Percentiles rank a stretch among this genome's conserved stretches.
Conservation (phyloP, 805 yeast species). For the Kluyveromyces nonfermentans region DNA sequence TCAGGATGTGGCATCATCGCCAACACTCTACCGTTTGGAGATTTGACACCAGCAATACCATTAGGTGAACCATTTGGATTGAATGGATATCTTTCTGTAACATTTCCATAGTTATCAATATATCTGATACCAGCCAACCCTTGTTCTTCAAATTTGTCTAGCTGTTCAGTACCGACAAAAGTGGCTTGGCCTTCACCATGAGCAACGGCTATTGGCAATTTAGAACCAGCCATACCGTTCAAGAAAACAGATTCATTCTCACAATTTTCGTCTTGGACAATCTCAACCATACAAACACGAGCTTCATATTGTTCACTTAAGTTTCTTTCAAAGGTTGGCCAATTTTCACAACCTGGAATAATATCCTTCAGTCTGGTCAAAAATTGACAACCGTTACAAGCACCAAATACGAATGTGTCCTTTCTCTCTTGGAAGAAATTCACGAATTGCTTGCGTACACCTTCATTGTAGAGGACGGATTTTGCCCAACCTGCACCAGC, state of each 20-base stretch:
- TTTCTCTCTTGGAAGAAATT: constrained; percentile 76
- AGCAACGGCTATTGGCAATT: constrained; percentile 93
- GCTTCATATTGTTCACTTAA: constrained; percentile 93
- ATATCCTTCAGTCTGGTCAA: constrained; percentile 68
- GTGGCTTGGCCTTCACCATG: constrained; percentile 96
- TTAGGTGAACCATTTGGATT: constrained; percentile 95
- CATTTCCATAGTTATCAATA: constrained; percentile 84
- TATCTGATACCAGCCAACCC: constrained; percentile 63
- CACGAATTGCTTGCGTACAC: constrained; percentile 65
- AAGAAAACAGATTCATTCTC: constrained; percentile 55
- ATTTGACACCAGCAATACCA: constrained; percentile 86
- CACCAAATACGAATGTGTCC: constrained; percentile 95
- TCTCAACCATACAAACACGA: constrained; percentile 81
- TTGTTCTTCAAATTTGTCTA: constrained; percentile 39
- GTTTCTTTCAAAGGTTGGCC: constrained; percentile 95
- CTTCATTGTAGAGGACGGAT: constrained; percentile 77
- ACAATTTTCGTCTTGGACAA: constrained; percentile 45
- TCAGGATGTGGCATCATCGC: constrained; percentile 99
- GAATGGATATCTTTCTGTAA: constrained; percentile 77
- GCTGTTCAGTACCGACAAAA: constrained; percentile 41
- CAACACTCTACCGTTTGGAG: constrained; percentile 88
- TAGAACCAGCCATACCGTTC: constrained; percentile 86
- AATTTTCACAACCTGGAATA: constrained; percentile 81
- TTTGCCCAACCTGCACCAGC: constrained; percentile 99
- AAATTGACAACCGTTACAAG: constrained; percentile 98